phyloP scores from a whole-genome alignment of 2,329 filamentous ascomycete species.

The Botrytis sinoallii region DNA sequence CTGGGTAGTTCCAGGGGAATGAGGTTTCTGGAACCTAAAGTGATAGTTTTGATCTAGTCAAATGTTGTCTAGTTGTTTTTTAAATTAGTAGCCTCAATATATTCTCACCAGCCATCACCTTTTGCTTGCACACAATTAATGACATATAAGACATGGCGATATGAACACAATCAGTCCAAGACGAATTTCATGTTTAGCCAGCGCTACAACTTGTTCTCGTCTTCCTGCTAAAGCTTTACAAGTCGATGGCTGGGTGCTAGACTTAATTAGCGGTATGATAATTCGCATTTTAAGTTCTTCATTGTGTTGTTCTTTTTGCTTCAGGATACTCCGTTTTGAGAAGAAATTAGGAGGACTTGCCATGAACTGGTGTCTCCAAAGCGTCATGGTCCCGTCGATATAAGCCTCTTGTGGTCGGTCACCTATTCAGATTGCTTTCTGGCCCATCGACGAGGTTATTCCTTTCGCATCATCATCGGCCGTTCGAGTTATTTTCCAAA shows the following conservation, averaged over 20 bases:
- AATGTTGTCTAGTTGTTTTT: neutral
- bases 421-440: neutral
- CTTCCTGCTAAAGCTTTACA: neutral
- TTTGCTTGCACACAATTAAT: neutral
- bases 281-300: neutral
- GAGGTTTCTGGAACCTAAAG: neutral
- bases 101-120: too few relatives aligned
- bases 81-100: neutral
- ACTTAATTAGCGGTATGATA: neutral
- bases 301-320: neutral
- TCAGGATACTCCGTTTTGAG: neutral
- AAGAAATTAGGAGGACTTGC: neutral
- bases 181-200: neutral
- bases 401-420: neutral
- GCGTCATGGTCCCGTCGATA: neutral
- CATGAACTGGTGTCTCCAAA: neutral
- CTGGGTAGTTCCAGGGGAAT: neutral
- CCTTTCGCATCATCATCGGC: neutral
- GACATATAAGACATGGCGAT: neutral
- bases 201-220: neutral
- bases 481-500: neutral
- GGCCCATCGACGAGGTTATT: neutral
- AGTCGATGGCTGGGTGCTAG: too few relatives aligned
- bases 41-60: neutral
- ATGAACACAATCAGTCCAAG: neutral